phyloP scores from a whole-genome alignment of 2,329 filamentous ascomycete genomes.

The Aspergillus sp. region DNA sequence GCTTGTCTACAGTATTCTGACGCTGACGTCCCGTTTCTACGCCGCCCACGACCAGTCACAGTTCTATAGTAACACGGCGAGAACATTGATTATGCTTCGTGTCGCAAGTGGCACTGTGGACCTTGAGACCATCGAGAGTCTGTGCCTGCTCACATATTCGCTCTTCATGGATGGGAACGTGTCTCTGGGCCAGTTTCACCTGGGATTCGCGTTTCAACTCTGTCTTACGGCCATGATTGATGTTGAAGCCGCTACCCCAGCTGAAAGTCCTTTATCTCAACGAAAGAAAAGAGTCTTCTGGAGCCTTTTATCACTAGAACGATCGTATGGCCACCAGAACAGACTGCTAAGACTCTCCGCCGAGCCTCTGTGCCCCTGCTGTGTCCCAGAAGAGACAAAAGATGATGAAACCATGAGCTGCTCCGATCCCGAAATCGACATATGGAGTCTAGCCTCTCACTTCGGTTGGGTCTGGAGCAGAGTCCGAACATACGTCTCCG shows the following conservation, averaged over 20 bases:
- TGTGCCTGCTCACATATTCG: slow-evolving; percentile 46
- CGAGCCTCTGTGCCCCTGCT: slow-evolving; percentile 36
- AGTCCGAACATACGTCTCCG: slow-evolving; percentile 40
- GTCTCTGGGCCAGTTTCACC: slow-evolving; percentile 46
- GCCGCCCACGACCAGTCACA: slow-evolving; percentile 20
- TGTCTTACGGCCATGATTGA: slow-evolving; percentile 48
- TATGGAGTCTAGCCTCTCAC: slow-evolving; percentile 46
- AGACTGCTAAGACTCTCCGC: slow-evolving; percentile 39
- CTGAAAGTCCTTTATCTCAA: slow-evolving; percentile 32
- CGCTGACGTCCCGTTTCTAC: slow-evolving; percentile 26
- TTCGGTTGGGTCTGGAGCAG: slow-evolving; percentile 49
- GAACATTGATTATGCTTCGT: slow-evolving; percentile 39
- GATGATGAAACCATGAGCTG: slow-evolving; percentile 15
- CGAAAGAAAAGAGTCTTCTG: slow-evolving; percentile 47
- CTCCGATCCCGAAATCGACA: slow-evolving; percentile 37
- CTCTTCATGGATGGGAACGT: slow-evolving; percentile 46
- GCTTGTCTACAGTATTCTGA: slow-evolving; percentile 27
- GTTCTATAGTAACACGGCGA: slow-evolving; percentile 35
- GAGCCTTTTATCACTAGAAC: slow-evolving; percentile 47
- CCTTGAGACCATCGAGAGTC: slow-evolving; percentile 45
- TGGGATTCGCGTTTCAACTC: slow-evolving; percentile 46
- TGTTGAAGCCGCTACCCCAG: slow-evolving; percentile 33
- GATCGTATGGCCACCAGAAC: slow-evolving; percentile 44
- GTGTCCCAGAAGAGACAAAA: slow-evolving; percentile 14
- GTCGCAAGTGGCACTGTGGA: slow-evolving; percentile 47